phyloP scores from a whole-genome alignment of 108 stramenopile genomes.

The Bacterosira constricta region DNA sequence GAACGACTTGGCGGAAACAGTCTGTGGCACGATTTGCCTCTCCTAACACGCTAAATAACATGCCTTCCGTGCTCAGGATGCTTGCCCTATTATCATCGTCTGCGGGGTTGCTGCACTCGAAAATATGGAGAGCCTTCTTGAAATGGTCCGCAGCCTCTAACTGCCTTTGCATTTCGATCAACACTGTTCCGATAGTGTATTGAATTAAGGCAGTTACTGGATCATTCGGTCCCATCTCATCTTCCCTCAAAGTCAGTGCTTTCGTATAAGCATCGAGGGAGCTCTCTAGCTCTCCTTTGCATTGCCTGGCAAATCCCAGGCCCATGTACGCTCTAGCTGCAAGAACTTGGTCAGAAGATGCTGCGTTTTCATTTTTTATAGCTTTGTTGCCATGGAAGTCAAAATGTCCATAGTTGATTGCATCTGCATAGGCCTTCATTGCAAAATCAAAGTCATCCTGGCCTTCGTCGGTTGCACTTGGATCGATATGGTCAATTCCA shows the following conservation, averaged over 20 bases:
- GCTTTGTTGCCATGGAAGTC: background rate
- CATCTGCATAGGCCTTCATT: slow-evolving; percentile 24
- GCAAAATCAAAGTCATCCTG: slow-evolving; percentile 47
- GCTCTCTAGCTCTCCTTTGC: slow-evolving; percentile 39
- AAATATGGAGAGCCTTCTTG: slow-evolving; percentile 35
- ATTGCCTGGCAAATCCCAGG: slow-evolving; percentile 42
- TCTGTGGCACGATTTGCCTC: slow-evolving; percentile 18
- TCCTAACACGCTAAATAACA: slow-evolving; percentile 39
- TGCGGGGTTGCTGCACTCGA: background rate
- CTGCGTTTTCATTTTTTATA: background rate
- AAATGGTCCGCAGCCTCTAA: slow-evolving; percentile 49
- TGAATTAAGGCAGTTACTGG: slow-evolving; percentile 18
- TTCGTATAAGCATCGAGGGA: slow-evolving; percentile 44
- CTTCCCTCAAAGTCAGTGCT: slow-evolving; percentile 32
- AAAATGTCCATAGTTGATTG: slow-evolving; percentile 39
- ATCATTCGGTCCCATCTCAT: slow-evolving; percentile 21
- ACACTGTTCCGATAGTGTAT: slow-evolving; percentile 63
- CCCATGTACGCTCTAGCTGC: slow-evolving; percentile 48
- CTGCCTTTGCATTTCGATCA: slow-evolving; percentile 70
- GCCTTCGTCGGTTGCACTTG: slow-evolving; percentile 20
- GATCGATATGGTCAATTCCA: slow-evolving; percentile 33
- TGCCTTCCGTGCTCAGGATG: slow-evolving; percentile 45
- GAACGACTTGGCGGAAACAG: slow-evolving; percentile 26
- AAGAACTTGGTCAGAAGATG: slow-evolving; percentile 30
- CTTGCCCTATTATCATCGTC: slow-evolving; percentile 8